Percentiles rank a stretch among this genome's conserved stretches.
phyloP scores from a whole-genome alignment of 768 basidiomycete species.

The Tylopilus subfusipes region DNA sequence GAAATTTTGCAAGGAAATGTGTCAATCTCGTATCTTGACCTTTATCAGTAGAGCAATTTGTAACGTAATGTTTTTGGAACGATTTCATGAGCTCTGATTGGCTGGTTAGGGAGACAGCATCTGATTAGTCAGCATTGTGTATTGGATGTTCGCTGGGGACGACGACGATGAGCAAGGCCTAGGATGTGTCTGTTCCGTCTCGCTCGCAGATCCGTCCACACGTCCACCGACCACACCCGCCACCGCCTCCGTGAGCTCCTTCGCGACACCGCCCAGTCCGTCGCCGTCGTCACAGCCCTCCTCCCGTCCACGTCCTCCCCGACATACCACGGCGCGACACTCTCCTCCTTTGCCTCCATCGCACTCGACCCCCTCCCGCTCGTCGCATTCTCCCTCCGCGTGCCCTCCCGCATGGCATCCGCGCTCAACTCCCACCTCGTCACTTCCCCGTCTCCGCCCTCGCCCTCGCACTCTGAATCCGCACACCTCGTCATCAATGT shows the following conservation, averaged over 20 bases:
- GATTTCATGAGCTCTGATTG: no score
- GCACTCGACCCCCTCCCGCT: conserved; percentile 86
- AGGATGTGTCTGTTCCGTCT: neutral
- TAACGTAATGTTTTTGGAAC: no score
- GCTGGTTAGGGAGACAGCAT: no score
- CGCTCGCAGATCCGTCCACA: conserved; percentile 4
- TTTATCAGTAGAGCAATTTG: no score
- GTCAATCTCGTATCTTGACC: neutral
- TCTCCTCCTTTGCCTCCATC: conserved; percentile 91
- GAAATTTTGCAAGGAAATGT: neutral
- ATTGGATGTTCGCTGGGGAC: no score
- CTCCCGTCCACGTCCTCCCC: conserved; percentile 34
- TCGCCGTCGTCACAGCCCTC: conserved; percentile 77
- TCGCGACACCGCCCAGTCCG: conserved; percentile 79
- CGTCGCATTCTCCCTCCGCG: conserved; percentile 83
- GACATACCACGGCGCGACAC: conserved; percentile 81
- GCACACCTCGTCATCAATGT: conserved; percentile 77
- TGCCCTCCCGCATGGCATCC: conserved; percentile 84
- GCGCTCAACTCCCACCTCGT: conserved; percentile 39
- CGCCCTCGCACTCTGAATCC: neutral
- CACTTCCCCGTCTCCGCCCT: neutral
- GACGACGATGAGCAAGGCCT: neutral
- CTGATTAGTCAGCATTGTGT: neutral
- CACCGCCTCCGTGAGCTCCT: conserved; percentile 51
- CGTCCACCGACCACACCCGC: conserved; percentile 14